Evolutionary conservation across 169 alveolate species (phyloP).

Genomic region (Blepharisma undulans): DNA sequence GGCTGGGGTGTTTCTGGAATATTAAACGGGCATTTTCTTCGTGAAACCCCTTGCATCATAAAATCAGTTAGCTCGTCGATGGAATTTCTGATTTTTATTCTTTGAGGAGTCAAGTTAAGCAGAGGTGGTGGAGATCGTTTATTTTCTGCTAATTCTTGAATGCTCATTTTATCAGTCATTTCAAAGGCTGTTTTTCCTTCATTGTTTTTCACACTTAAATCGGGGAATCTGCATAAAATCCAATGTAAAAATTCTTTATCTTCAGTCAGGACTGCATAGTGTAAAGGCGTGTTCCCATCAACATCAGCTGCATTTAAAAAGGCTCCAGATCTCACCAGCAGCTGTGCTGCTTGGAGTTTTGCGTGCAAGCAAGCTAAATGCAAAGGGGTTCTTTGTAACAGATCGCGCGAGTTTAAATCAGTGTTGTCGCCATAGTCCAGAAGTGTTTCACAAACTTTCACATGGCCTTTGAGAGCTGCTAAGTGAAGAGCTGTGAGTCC

Average conservation of each 20-base stretch:
- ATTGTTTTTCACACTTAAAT: slow-evolving; percentile 36
- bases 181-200: slow-evolving; percentile 32
- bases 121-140: not conserved
- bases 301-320: slow-evolving; percentile 50
- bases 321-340: slow-evolving; percentile 51
- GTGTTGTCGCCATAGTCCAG: slow-evolving; percentile 47
- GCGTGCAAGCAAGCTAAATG: slow-evolving; percentile 67
- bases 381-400: slow-evolving; percentile 62
- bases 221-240: slow-evolving; percentile 30
- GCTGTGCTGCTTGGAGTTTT: slow-evolving; percentile 42
- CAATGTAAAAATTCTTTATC: slow-evolving; percentile 33
- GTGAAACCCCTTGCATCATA: not conserved
- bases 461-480: slow-evolving; percentile 66
- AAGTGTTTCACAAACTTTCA: slow-evolving; percentile 46
- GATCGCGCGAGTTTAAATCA: slow-evolving; percentile 48
- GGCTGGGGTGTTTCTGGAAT: not conserved
- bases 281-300: slow-evolving; percentile 72
- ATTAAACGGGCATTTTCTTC: not conserved
- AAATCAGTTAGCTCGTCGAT: not conserved
- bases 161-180: not conserved
- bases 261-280: slow-evolving; percentile 68
- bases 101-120: slow-evolving; percentile 3
- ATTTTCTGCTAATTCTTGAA: not conserved
- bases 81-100: not conserved
- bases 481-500: slow-evolving; percentile 53